Conservation (phyloP, 2,329 filamentous ascomycete genomes). For the Plectosphaerella cucumerina region DNA sequence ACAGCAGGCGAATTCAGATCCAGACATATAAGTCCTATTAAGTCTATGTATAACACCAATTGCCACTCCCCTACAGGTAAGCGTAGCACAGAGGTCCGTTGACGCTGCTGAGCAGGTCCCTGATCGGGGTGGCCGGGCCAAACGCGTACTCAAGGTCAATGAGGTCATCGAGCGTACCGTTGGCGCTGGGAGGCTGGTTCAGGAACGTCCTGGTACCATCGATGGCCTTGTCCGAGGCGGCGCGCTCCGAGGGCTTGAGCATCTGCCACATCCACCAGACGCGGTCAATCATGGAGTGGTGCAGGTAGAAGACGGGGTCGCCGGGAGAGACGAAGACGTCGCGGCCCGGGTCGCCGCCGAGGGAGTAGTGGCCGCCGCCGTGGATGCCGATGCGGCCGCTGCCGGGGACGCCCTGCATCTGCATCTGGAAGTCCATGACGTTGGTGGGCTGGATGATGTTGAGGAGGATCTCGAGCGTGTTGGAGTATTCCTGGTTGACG, state of each 20-base stretch:
- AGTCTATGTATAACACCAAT: too few species aligned
- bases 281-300: conserved; percentile 21
- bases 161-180: conserved; percentile 16
- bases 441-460: conserved; percentile 32
- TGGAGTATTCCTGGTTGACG: conserved; percentile 19
- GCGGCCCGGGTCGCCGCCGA: conserved; percentile 33
- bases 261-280: conserved; percentile 21
- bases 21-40: too few species aligned
- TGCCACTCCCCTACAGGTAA: conserved; percentile 8
- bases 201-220: conserved; percentile 17
- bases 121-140: conserved; percentile 11
- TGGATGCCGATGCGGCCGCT: conserved; percentile 20
- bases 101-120: conserved; percentile 19
- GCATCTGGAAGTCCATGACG: conserved; percentile 38
- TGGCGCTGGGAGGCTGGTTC: conserved; percentile 14
- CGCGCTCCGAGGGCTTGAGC: conserved; percentile 18
- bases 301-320: conserved; percentile 28
- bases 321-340: conserved; percentile 29
- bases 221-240: conserved; percentile 13
- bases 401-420: conserved; percentile 33
- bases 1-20: too few species aligned
- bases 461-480: conserved; percentile 21
- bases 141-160: conserved; percentile 17
- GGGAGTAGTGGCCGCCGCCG: conserved; percentile 8
- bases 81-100: conserved; percentile 20